A percentile compares a stretch with the other conserved stretches of the same genome.
phyloP scores from a whole-genome alignment of 2,329 filamentous ascomycete species.

The Colletotrichum kahawae region DNA sequence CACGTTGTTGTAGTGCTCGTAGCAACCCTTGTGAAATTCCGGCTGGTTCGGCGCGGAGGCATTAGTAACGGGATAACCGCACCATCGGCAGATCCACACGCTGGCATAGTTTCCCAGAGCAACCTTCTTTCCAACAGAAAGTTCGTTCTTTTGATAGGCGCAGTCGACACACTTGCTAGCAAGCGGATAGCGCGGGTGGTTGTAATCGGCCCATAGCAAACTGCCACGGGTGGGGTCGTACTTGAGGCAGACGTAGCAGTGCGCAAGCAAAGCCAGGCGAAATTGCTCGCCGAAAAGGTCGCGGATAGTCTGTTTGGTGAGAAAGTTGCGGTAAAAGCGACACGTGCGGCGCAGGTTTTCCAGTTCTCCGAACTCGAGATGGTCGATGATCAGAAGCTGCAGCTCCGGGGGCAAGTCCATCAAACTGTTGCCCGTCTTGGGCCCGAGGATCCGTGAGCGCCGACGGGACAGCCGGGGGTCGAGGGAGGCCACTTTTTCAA shows the following conservation, averaged over 20 bases:
- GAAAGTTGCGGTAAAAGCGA: slow-evolving; percentile 36
- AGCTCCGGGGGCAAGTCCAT: slow-evolving; percentile 46
- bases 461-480: slow-evolving; percentile 11
- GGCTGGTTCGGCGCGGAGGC: slow-evolving; percentile 35
- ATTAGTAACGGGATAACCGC: slow-evolving; percentile 42
- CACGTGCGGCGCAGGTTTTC: slow-evolving; percentile 47
- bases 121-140: slow-evolving; percentile 41
- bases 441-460: slow-evolving; percentile 3
- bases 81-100: slow-evolving; percentile 49
- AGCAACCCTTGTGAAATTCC: slow-evolving; percentile 47
- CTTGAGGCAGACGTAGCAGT: slow-evolving; percentile 45
- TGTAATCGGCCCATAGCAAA: slow-evolving; percentile 36
- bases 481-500: slow-evolving; percentile 19
- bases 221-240: slow-evolving; percentile 32
- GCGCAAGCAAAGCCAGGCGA: slow-evolving; percentile 37
- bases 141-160: slow-evolving; percentile 36
- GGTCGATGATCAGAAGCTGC: slow-evolving; percentile 43
- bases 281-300: slow-evolving; percentile 37
- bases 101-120: slow-evolving; percentile 36
- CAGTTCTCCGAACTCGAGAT: slow-evolving; percentile 48
- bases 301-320: slow-evolving; percentile 39
- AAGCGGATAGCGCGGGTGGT: slow-evolving; percentile 39
- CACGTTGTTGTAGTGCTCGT: slow-evolving; percentile 39
- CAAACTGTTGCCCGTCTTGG: slow-evolving; percentile 25
- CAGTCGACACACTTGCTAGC: slow-evolving; percentile 46